Evolutionary conservation across 768 basidiomycete genomes (phyloP), one percentile per base, ranked within the genome.

Genomic region (Phanerochaete sordida): DNA sequence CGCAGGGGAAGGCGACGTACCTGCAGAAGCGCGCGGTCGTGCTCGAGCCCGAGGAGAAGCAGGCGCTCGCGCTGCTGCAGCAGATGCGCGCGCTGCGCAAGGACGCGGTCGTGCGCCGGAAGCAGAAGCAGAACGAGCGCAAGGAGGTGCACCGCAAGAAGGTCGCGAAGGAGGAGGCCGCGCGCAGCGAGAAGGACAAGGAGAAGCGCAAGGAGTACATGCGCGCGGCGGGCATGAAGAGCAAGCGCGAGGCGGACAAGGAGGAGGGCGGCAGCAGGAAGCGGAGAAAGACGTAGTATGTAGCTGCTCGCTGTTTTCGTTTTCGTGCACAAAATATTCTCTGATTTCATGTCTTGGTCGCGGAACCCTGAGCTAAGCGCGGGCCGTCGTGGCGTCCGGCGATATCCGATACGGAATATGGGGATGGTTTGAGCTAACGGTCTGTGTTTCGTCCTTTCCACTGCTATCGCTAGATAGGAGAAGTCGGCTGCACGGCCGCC

Each of bases 21-120:
- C 74, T 98, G 70, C 93, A 95, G 74, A 93, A 91, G 73, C 87
- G 97, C 13, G 95, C 96, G 0, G 95, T 98, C 26, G 87, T 99
- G 47, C 83, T 98, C 81, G 91, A 96, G 69, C 91, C 93, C 1
- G 94, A 96, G 70, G 97, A 98, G 79, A 93, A 90, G 80, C 90
- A 86, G 70, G 95, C 97, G 0, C 76, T 98, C 21, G 88, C 91
- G 39, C 75, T 98, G 39, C 71, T 99, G 71, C 96, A 98, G 72
- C 95, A 98, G 78, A 93, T 98, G 63, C 85, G 90, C 50, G 92
- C 95, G 6, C 73, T 99, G 66, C 77, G 93, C 60, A 98, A 95
- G 74, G 95, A 95, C 68, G 91, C 96, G 75, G 81, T 93, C 1
- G 76, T 72, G 45, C 78, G 86, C 68, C 76, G 95, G 69, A 87